Conservation (phyloP, 2,329 filamentous ascomycete genomes). For the Lasiodiplodia sp. region DNA sequence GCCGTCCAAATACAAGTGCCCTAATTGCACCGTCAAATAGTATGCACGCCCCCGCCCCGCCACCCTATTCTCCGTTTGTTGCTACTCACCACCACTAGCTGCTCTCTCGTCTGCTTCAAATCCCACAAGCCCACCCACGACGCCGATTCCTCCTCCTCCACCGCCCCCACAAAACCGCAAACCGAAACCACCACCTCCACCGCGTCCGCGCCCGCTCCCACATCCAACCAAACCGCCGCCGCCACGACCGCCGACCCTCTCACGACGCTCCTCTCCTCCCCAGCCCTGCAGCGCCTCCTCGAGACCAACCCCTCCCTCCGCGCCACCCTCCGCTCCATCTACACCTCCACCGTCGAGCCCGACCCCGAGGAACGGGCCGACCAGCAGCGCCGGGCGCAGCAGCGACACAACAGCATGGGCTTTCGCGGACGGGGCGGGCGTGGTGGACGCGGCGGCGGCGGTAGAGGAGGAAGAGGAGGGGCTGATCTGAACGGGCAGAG, state of each 20-base stretch:
- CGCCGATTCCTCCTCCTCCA: background rate
- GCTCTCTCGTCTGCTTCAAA: conserved; percentile 28
- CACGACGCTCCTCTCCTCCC: conserved; percentile 2
- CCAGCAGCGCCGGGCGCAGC: background rate
- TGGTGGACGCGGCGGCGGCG: background rate
- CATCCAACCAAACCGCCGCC: background rate
- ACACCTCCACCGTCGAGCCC: conserved; percentile 23
- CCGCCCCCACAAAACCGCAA: background rate
- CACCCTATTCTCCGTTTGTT: background rate
- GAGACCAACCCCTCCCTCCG: conserved; percentile 11
- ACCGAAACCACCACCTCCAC: background rate
- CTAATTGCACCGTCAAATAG: conserved; percentile 17
- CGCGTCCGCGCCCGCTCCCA: background rate
- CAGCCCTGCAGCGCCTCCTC: conserved; percentile 12
- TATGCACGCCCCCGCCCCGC: background rate
- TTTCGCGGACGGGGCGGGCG: conserved; percentile 2
- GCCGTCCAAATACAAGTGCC: conserved; percentile 27
- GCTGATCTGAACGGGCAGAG: background rate
- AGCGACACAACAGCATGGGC: background rate
- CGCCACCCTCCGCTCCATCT: conserved; percentile 17
- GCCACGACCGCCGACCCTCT: background rate
- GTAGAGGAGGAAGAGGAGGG: background rate
- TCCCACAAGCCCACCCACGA: conserved; percentile 25
- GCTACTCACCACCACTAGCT: conserved; percentile 5
- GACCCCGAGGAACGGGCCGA: conserved; percentile 4